A percentile compares a stretch with the other conserved stretches of the same genome.
Evolutionary conservation across 345 rosid genomes (phyloP).

Genomic region (Gossypioides kirkii): DNA sequence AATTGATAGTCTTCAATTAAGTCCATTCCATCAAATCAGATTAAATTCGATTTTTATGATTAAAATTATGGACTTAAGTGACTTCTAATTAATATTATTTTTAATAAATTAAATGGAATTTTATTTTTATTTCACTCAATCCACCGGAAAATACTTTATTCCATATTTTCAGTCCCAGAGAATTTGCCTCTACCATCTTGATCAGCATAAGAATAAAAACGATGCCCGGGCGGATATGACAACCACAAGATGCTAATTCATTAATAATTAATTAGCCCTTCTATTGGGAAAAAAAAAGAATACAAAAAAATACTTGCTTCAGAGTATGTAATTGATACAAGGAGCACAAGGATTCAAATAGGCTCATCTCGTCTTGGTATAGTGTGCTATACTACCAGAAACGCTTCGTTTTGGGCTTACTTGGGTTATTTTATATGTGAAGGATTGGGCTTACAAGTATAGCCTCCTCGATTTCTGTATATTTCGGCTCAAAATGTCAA

Average conservation of each 20-base stretch:
- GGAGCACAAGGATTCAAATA: not conserved
- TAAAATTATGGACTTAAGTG: too few relatives aligned
- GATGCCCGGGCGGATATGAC: not conserved
- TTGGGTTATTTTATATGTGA: not conserved
- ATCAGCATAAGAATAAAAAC: not conserved
- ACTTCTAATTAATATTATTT: too few relatives aligned
- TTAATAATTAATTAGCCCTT: not conserved
- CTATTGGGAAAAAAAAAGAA: not conserved
- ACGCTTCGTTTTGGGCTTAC: not conserved
- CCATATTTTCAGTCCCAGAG: too few relatives aligned
- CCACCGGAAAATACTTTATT: too few relatives aligned
- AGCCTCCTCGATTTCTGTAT: not conserved
- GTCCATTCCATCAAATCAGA: too few relatives aligned
- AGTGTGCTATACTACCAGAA: conserved; percentile 41
- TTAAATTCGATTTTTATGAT: too few relatives aligned
- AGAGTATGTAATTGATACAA: not conserved
- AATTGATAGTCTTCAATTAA: too few relatives aligned
- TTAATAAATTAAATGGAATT: too few relatives aligned
- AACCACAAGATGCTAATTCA: not conserved
- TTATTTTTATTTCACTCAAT: too few relatives aligned
- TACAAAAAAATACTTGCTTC: not conserved
- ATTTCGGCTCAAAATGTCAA: too few relatives aligned
- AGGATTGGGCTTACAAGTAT: not conserved
- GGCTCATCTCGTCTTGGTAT: not conserved
- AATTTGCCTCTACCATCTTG: not conserved